phyloP scores from a whole-genome alignment of 2,329 filamentous ascomycete genomes.

The Fusarium subglutinans region DNA sequence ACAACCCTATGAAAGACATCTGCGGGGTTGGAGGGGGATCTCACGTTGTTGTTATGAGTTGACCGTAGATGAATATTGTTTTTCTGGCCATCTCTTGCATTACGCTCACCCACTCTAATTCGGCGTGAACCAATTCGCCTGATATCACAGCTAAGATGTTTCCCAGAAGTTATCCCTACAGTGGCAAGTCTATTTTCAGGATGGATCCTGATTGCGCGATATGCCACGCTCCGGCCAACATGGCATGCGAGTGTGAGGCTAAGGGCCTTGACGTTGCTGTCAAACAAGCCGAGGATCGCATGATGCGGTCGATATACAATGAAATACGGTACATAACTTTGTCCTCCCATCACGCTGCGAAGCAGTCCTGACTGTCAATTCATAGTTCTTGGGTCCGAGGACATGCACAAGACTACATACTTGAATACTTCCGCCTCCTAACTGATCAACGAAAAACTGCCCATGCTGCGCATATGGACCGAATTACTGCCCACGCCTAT shows the following conservation, averaged over 20 bases:
- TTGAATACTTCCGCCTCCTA: constrained; percentile 70
- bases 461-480: constrained; percentile 65
- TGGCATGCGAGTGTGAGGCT: constrained; percentile 72
- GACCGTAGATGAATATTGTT: constrained; percentile 38
- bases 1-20: constrained; percentile 42
- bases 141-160: constrained; percentile 59
- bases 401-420: constrained; percentile 74
- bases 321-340: constrained; percentile 66
- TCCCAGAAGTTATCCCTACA: constrained; percentile 56
- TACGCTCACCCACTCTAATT: constrained; percentile 17
- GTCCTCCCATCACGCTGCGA: neutral
- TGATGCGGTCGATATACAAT: constrained; percentile 70
- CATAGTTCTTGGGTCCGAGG: constrained; percentile 69
- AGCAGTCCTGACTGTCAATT: constrained; percentile 14
- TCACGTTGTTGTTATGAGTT: constrained; percentile 41
- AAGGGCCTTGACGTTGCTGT: constrained; percentile 71
- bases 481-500: constrained; percentile 63
- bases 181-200: constrained; percentile 63
- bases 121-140: constrained; percentile 30
- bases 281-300: constrained; percentile 68
- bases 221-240: constrained; percentile 67
- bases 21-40: constrained; percentile 43
- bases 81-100: constrained; percentile 20
- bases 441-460: constrained; percentile 68
- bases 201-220: constrained; percentile 78